phyloP scores from a whole-genome alignment of 2,329 filamentous ascomycete genomes.

The Aspergillus sp. region DNA sequence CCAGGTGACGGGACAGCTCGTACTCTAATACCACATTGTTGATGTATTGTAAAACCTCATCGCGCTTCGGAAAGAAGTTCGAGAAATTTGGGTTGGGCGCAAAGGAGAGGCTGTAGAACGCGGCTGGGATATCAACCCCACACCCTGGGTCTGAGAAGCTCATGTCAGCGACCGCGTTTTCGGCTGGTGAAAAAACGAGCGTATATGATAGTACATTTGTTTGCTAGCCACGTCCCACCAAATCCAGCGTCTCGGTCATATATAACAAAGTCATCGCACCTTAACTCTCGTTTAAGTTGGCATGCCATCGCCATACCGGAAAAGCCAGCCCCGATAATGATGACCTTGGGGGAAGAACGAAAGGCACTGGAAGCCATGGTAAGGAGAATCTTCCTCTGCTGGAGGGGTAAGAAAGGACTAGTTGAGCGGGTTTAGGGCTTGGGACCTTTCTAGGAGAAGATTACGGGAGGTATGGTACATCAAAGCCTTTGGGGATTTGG shows the following conservation, averaged over 20 bases:
- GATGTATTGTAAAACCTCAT: constrained; percentile 16
- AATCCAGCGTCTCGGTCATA: constrained; percentile 9
- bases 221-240: constrained; percentile 17
- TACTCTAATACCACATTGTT: constrained; percentile 1
- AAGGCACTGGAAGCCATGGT: not conserved
- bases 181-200: not conserved
- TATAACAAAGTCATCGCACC: constrained; percentile 13
- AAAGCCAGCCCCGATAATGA: constrained; percentile 18
- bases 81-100: constrained; percentile 16
- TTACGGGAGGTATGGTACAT: too few species aligned
- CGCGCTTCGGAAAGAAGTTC: constrained; percentile 8
- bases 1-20: constrained; percentile 7
- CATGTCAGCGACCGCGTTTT: not conserved
- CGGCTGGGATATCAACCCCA: constrained; percentile 19
- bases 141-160: constrained; percentile 15
- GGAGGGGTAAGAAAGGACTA: not conserved
- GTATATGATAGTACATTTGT: constrained; percentile 9
- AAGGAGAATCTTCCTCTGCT: too few species aligned
- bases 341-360: not conserved
- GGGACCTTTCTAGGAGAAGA: too few species aligned
- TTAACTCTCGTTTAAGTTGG: constrained; percentile 12
- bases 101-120: constrained; percentile 18
- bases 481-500: too few species aligned
- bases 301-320: constrained; percentile 18
- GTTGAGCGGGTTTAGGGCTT: too few species aligned